phyloP scores from a whole-genome alignment of 83 land plant species.

The Larix sibirica region DNA sequence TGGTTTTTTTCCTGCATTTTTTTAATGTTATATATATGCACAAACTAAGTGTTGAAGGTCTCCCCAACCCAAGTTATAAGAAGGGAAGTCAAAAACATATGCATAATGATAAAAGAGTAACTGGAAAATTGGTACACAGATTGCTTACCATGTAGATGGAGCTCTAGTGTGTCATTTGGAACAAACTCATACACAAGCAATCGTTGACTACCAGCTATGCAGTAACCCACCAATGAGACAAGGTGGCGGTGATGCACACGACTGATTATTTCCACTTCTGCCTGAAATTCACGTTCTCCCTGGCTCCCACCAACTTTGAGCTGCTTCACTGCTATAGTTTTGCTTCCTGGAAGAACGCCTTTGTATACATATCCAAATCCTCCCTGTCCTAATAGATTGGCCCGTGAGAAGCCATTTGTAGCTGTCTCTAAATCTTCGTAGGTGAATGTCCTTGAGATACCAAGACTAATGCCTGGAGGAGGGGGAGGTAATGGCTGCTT shows the following conservation, averaged over 20 bases:
- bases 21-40: background rate
- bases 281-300: slow-evolving; percentile 55
- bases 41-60: background rate
- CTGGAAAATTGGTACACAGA: background rate
- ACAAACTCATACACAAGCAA: slow-evolving; percentile 60
- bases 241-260: slow-evolving; percentile 57
- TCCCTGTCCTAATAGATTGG: slow-evolving; percentile 38
- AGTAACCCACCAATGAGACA: slow-evolving; percentile 55
- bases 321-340: slow-evolving; percentile 50
- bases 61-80: background rate
- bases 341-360: slow-evolving; percentile 42
- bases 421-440: slow-evolving; percentile 45
- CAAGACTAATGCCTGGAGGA: background rate
- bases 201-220: slow-evolving; percentile 36
- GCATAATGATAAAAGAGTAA: background rate
- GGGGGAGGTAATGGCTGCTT: slow-evolving; percentile 10
- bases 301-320: slow-evolving; percentile 47
- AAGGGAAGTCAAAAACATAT: background rate
- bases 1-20: too few relatives aligned
- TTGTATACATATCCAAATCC: slow-evolving; percentile 62
- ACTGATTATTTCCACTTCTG: slow-evolving; percentile 50
- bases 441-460: slow-evolving; percentile 14
- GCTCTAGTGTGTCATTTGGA: slow-evolving; percentile 46
- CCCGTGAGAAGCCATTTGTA: slow-evolving; percentile 38
- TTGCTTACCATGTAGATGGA: slow-evolving; percentile 44